Evolutionary conservation across 257 asterid genomes (phyloP).

Genomic region (Solanum pinnatisectum): DNA sequence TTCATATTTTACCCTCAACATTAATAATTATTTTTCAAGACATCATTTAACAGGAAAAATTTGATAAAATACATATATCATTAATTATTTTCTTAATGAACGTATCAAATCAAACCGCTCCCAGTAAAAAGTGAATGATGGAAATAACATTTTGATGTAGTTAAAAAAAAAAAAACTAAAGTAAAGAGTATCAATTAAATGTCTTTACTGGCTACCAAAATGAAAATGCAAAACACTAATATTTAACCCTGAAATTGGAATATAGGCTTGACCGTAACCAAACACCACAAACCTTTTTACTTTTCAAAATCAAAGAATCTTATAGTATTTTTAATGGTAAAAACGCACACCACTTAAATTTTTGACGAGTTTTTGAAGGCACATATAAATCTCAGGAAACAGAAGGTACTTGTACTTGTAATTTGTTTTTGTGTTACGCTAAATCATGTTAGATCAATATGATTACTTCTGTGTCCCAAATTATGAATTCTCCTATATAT

Average conservation of each 20-base stretch:
- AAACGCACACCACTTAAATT: neutral
- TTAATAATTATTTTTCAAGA: no score
- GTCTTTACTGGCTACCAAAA: neutral
- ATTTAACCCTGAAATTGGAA: neutral
- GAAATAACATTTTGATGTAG: neutral
- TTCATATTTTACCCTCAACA: no score
- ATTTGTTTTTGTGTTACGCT: neutral
- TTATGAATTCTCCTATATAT: neutral
- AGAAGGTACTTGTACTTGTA: neutral
- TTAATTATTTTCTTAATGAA: no score
- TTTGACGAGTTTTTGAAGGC: neutral
- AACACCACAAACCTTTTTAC: neutral
- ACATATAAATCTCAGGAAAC: neutral
- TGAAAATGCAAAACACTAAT: neutral
- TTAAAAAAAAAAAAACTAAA: neutral
- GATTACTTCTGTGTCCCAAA: neutral
- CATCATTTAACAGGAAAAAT: no score
- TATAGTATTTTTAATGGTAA: neutral
- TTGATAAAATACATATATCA: no score
- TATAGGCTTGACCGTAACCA: neutral
- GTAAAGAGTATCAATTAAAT: neutral
- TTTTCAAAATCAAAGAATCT: neutral
- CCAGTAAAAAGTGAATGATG: no score
- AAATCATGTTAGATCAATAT: neutral
- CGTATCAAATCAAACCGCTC: no score